Conservation (phyloP, 495 filamentous ascomycete genomes). For the Parathielavia hyrcaniae region DNA sequence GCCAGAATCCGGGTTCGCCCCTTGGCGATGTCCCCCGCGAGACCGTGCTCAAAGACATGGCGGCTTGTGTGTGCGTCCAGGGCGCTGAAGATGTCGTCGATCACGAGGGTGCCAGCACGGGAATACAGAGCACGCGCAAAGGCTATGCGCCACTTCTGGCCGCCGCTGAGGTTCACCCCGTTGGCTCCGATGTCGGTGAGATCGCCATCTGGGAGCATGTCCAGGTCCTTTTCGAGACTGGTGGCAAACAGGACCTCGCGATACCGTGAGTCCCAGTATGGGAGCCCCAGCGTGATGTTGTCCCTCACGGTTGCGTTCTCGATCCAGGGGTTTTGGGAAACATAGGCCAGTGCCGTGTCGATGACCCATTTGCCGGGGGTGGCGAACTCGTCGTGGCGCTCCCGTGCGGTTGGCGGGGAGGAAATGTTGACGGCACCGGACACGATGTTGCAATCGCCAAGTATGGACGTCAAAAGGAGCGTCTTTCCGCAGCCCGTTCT, state of each 20-base stretch:
- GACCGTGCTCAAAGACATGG: slow-evolving; percentile 11
- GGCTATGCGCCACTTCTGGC: slow-evolving; percentile 43
- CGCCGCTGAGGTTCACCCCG: slow-evolving; percentile 65
- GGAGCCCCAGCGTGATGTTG: slow-evolving; percentile 39
- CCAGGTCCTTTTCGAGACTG: slow-evolving; percentile 71
- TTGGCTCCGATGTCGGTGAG: slow-evolving; percentile 79
- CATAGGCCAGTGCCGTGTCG: no score
- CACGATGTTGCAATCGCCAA: no score
- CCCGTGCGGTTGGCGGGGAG: no score
- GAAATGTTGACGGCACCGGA: no score
- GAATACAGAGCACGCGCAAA: slow-evolving; percentile 4
- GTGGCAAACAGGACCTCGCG: slow-evolving; percentile 74
- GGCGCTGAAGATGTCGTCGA: slow-evolving; percentile 8
- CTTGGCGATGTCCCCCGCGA: slow-evolving; percentile 13
- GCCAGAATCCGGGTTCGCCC: slow-evolving; percentile 20
- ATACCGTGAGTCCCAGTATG: slow-evolving; percentile 58
- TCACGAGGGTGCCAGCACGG: not conserved
- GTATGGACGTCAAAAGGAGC: no score
- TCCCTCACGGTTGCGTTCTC: slow-evolving; percentile 40
- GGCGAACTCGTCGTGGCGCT: no score
- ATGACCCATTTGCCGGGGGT: no score
- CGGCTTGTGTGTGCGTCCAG: slow-evolving; percentile 11
- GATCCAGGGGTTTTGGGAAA: no score
- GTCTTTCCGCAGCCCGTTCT: no score
- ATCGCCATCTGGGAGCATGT: slow-evolving; percentile 72